Evolutionary conservation across 148 eudicot species (phyloP), one percentile per base, ranked within the genome.

Genomic region (Spergularia marina): DNA sequence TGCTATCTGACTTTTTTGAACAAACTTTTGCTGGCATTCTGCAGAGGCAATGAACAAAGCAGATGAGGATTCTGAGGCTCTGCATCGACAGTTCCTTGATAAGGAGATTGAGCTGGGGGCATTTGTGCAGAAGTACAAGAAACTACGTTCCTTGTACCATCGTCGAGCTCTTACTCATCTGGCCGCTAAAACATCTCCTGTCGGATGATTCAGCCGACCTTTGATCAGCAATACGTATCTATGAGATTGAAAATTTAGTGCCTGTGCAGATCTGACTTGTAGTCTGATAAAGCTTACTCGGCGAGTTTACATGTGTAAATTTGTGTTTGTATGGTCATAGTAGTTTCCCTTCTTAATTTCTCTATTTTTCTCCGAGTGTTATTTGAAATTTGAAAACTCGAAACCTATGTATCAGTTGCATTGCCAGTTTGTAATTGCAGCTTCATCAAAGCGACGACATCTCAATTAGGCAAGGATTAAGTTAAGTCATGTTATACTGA

Each of bases 41-140:
- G 72, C 90, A 92, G 98, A 88, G 69, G 89, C 91, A 49, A 89
- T 89, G 92, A 85, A 83, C 64, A 86, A 82, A 80, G 79, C 87
- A n/a, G 96, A 95, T 0, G 96, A 90, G 69, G 98, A 95, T 74
- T 92, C 98, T 0, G 97, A 92, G 78, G 72, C 80, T 17, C 90
- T 95, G 58, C 86, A 92, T 82, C 78, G 76, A 75, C 97, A 92
- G 77, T 90, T 95, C 72, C 92, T 92, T 53, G 89, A 89, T 11
- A 78, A 82, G 66, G 98, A 92, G 68, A 89, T 91, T 17, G 98
- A 92, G 74, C 75, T 90, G 13, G 84, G 83, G 18, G 79, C 85
- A 14, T 95, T 87, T 75, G 83, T 95, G 49, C 97, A 89, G 71
- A 91, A 90, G 68, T 91, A 90, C 85, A 91, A 94, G 88, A 91